phyloP scores from a whole-genome alignment of 2,329 filamentous ascomycete genomes.

The Diaporthe sp. region DNA sequence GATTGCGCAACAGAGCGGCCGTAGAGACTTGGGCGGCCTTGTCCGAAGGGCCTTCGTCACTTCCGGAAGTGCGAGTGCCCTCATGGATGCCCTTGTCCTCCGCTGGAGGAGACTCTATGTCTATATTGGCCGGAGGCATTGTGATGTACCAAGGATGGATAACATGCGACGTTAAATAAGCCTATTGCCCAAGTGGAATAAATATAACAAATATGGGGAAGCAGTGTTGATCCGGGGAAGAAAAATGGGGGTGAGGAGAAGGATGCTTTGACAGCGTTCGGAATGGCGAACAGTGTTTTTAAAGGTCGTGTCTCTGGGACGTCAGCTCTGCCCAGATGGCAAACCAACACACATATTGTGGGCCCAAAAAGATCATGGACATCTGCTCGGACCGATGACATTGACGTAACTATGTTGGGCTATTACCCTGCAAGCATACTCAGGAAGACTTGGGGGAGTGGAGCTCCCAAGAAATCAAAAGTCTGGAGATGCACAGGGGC shows the following conservation, averaged over 20 bases:
- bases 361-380: background rate
- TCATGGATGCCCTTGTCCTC: background rate
- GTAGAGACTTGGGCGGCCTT: background rate
- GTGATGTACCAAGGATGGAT: no score
- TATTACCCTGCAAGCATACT: background rate
- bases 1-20: constrained; percentile 50
- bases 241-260: background rate
- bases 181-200: background rate
- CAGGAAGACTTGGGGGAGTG: background rate
- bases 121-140: background rate
- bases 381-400: background rate
- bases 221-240: background rate
- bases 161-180: background rate
- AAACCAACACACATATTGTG: background rate
- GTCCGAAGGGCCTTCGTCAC: background rate
- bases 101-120: background rate
- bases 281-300: background rate
- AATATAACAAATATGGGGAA: background rate
- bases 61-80: background rate
- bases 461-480: constrained; percentile 10
- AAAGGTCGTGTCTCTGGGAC: background rate
- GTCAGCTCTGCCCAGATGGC: background rate
- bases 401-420: background rate
- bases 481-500: background rate
- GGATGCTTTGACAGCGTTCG: background rate